Evolutionary conservation across 176 grass and related monocot genomes (phyloP).

Genomic region (Carex myosuroides): DNA sequence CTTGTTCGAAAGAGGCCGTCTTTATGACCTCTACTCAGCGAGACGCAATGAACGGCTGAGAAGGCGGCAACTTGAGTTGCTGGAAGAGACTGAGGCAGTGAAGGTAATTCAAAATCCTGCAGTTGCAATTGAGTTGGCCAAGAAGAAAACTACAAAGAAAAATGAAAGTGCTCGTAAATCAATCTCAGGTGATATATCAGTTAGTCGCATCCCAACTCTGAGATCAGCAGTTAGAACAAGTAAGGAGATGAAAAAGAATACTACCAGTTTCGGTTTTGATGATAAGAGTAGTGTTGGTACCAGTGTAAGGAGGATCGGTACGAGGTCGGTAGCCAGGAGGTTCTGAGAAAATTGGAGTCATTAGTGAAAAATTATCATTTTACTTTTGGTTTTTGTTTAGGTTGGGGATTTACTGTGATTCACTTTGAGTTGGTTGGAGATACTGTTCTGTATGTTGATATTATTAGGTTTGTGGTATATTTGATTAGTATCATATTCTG

Average conservation of each 20-base stretch:
- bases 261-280: not conserved
- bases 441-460: not conserved
- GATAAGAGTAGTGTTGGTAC: conserved; percentile 21
- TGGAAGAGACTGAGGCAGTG: conserved; percentile 25
- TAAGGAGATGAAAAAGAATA: conserved; percentile 68
- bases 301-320: conserved; percentile 9
- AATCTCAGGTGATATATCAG: conserved; percentile 26
- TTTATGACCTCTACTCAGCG: conserved; percentile 79
- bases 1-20: conserved; percentile 65
- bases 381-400: not conserved
- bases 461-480: conserved; percentile 1
- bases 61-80: conserved; percentile 49
- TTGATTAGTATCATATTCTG: not conserved
- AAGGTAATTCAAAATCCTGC: conserved; percentile 53
- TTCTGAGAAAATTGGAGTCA: not conserved
- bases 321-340: not conserved
- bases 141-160: conserved; percentile 44
- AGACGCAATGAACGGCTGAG: conserved; percentile 75
- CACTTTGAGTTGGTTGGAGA: not conserved
- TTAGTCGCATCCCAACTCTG: conserved; percentile 14
- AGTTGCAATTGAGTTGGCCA: conserved; percentile 64
- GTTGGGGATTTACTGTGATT: not conserved
- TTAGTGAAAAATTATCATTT: not conserved
- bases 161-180: conserved; percentile 49
- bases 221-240: conserved; percentile 56